Evolutionary conservation across 2,329 filamentous ascomycete genomes (phyloP).

Genomic region (Ceratocystis lukuohia): DNA sequence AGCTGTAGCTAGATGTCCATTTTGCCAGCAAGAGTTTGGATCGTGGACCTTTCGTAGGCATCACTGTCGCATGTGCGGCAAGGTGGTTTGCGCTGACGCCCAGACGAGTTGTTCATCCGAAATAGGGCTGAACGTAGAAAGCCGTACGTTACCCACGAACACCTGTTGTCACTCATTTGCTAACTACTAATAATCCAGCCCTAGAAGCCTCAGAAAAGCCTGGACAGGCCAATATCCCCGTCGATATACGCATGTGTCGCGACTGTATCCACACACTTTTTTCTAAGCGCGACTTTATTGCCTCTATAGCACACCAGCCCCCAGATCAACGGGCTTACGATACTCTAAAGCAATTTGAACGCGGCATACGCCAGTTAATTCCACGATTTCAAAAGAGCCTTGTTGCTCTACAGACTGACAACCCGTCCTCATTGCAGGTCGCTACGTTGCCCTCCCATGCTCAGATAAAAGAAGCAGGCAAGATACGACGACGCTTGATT

Average conservation of each 20-base stretch:
- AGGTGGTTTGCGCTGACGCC: constrained; percentile 81
- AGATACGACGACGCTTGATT: constrained; percentile 77
- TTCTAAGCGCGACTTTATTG: constrained; percentile 60
- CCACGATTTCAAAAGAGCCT: constrained; percentile 75
- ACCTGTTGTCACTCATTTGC: not conserved
- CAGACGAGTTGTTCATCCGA: constrained; percentile 75
- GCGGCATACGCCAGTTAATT: constrained; percentile 67
- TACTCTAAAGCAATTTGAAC: constrained; percentile 74
- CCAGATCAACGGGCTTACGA: constrained; percentile 69
- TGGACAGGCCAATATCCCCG: constrained; percentile 39
- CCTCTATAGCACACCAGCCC: constrained; percentile 53
- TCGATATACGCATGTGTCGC: constrained; percentile 84
- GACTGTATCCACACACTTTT: constrained; percentile 59
- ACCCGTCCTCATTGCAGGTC: not conserved
- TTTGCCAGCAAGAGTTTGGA: constrained; percentile 91
- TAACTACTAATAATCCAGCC: constrained; percentile 14
- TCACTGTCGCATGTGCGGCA: constrained; percentile 86
- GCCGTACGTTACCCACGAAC: constrained; percentile 27
- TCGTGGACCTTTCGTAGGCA: constrained; percentile 86
- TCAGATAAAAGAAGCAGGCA: constrained; percentile 73
- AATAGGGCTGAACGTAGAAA: constrained; percentile 62
- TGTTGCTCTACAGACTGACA: constrained; percentile 37
- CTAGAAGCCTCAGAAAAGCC: constrained; percentile 32
- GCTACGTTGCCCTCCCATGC: constrained; percentile 32
- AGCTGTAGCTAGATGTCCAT: constrained; percentile 67